Conservation (phyloP, 768 basidiomycete species). For the Flagelloscypha sp. region DNA sequence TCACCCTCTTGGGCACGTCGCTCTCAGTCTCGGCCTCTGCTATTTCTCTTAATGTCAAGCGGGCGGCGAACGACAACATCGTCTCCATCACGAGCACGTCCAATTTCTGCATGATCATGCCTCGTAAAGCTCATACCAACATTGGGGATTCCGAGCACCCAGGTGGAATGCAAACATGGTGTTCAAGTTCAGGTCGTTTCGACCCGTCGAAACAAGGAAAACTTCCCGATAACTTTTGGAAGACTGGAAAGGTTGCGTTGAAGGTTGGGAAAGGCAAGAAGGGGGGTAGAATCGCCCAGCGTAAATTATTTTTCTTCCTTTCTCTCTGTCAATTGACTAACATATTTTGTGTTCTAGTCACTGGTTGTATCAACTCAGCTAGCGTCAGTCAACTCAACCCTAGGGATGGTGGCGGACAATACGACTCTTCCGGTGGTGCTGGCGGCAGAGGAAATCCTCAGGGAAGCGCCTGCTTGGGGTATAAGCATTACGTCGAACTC, state of each 20-base stretch:
- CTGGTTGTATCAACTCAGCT: slow-evolving; percentile 16
- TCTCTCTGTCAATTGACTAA: neutral
- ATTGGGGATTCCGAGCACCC: slow-evolving; percentile 19
- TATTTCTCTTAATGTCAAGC: too few relatives aligned
- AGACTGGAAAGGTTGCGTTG: slow-evolving; percentile 22
- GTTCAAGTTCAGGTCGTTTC: slow-evolving; percentile 15
- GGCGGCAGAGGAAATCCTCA: slow-evolving; percentile 18
- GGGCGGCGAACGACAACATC: too few relatives aligned
- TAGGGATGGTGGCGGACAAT: slow-evolving; percentile 18
- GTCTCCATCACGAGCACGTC: slow-evolving; percentile 38
- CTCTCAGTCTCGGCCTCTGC: too few relatives aligned
- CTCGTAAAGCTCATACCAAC: slow-evolving; percentile 17
- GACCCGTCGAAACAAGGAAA: slow-evolving; percentile 15
- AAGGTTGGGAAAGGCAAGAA: slow-evolving; percentile 16
- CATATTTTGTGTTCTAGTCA: slow-evolving; percentile 15
- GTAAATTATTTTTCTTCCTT: slow-evolving; percentile 10
- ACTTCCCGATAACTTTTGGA: slow-evolving; percentile 20
- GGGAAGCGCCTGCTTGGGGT: slow-evolving; percentile 19
- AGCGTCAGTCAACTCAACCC: slow-evolving; percentile 16
- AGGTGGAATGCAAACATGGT: slow-evolving; percentile 21
- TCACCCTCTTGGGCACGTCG: too few relatives aligned
- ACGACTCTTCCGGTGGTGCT: slow-evolving; percentile 19
- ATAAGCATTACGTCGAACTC: slow-evolving; percentile 5
- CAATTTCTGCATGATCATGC: slow-evolving; percentile 25
- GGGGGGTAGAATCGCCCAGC: slow-evolving; percentile 15